These are phyloP conservation scores for Polyporus arcularius DNA, from an alignment of 768 basidiomycete genomes.

Conservation along the genomic window DNA sequence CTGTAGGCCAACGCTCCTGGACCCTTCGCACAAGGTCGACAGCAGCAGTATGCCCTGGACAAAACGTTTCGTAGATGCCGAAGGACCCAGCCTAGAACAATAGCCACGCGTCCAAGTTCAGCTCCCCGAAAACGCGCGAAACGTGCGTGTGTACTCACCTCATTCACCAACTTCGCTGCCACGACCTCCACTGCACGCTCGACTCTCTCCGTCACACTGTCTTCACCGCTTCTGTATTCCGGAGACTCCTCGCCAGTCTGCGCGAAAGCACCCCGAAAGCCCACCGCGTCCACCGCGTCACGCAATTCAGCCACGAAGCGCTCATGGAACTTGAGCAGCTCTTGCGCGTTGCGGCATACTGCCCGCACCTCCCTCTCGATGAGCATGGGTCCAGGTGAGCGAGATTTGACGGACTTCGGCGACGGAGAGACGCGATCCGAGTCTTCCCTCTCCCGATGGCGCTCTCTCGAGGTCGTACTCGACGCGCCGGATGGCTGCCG, in stretches of 20 bases:
- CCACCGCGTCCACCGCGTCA: conserved; percentile 50
- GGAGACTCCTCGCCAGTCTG: not conserved
- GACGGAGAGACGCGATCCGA: conserved; percentile 3
- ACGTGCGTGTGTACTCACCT: conserved; percentile 22
- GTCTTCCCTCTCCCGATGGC: conserved; percentile 14
- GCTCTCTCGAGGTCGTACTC: conserved; percentile 1
- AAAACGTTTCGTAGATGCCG: conserved; percentile 81
- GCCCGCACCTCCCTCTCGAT: conserved; percentile 56
- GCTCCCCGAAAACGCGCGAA: conserved; percentile 1
- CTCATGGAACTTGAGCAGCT: conserved; percentile 70
- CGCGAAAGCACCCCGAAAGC: conserved; percentile 36
- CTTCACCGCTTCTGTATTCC: conserved; percentile 7
- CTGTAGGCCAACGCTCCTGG: conserved; percentile 59
- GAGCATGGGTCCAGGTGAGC: conserved; percentile 48
- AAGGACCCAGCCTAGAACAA: conserved; percentile 66
- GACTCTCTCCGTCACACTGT: conserved; percentile 6
- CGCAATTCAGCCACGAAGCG: conserved; percentile 59
- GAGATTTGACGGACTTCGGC: conserved; percentile 32
- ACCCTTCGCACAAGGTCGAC: conserved; percentile 70
- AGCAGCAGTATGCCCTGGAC: conserved; percentile 84
- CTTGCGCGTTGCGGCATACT: conserved; percentile 66
- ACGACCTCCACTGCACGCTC: conserved; percentile 17
- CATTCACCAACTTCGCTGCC: conserved; percentile 23
- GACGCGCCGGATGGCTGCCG: conserved; percentile 14
- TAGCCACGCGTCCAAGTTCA: conserved; percentile 9